Base-by-base conservation (phyloP, 495 filamentous ascomycete species). In the Articulospora tetracladia region DNA sequence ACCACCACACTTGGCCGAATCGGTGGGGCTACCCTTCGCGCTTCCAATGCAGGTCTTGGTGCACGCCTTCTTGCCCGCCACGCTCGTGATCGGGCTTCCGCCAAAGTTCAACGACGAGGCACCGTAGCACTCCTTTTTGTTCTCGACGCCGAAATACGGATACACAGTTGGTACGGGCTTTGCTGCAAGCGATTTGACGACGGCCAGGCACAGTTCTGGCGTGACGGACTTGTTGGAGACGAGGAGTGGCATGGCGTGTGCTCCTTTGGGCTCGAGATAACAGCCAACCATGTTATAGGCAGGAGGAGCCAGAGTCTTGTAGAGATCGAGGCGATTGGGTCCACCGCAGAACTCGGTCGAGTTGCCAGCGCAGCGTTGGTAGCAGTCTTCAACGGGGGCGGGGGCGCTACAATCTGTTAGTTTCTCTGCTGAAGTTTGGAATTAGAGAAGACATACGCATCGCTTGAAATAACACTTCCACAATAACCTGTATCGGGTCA, bases 341-440 rank as follows among this genome's bases (percentile, higher is more conserved):
- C 77, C 82, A 59, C 86, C 85, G 60, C 85, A 88, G 55, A 81
- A 76, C 44, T 79, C 65, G 0, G 66, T 72, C 0, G 72, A 53
- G 61, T 85, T 78, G 41, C 83, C 85, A 11, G 76, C 69, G 63
- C 85, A 88, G 24, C 67, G 59, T 34, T 82, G 68, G 62, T 75
- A 76, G 69, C 85, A 88, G 53, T 86, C 83, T 28, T 74, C 73
- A 15, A 57, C 67, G 0, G 70, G 63, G 17, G 71, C 22, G 68
- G 61, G 7, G 49, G 48, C 17, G 22, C 22, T 13, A 34, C 10
- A 10, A 39, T 39, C 10, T 10, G n/a, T 10, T 10, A 10, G 10
- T 10, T 10, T n/a, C 34, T 39, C 10, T 10, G 10, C 34, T 39
- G 10, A 10, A 10, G 10, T 10, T 39, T 10, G 10, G 10, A 10